These are phyloP conservation scores for Saprolegnia diclina DNA, from an alignment of 352 stramenopile species.

Conservation along the genomic window DNA sequence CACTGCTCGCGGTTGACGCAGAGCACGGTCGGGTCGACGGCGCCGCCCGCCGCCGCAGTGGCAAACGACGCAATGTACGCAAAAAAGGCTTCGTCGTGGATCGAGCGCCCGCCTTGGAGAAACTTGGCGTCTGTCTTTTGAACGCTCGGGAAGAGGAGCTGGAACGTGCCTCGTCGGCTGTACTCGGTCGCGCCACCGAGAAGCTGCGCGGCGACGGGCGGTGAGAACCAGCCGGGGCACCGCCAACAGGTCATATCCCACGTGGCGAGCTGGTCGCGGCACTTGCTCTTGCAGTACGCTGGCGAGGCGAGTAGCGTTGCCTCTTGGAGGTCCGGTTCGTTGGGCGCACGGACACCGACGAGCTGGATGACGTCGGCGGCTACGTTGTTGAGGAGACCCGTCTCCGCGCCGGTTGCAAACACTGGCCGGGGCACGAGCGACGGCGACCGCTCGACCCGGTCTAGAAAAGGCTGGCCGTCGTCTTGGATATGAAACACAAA, in stretches of 20 bases:
- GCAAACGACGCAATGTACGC: conserved; percentile 69
- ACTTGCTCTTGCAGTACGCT: conserved; percentile 61
- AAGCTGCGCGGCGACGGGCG: conserved; percentile 47
- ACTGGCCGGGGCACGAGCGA: conserved; percentile 40
- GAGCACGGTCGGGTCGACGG: conserved; percentile 30
- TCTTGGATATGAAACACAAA: conserved; percentile 95
- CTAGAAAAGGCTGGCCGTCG: conserved; percentile 89
- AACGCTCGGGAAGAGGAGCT: conserved; percentile 59
- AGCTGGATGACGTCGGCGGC: conserved; percentile 61
- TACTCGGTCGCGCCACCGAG: conserved; percentile 58
- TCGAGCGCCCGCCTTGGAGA: conserved; percentile 46
- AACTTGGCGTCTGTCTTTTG: conserved; percentile 56
- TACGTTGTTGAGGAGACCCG: conserved; percentile 58
- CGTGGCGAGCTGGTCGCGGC: conserved; percentile 43
- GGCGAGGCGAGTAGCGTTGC: not conserved
- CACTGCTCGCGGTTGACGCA: conserved; percentile 81
- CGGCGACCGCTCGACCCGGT: conserved; percentile 74
- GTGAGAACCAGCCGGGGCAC: conserved; percentile 68
- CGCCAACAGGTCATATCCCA: conserved; percentile 77
- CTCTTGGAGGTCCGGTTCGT: not conserved
- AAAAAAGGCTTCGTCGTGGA: conserved; percentile 61
- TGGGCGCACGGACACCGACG: conserved; percentile 47
- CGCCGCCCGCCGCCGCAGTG: not conserved
- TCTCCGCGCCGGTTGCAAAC: conserved; percentile 56
- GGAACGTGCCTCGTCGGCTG: conserved; percentile 57